A percentile compares a stretch with the other conserved stretches of the same genome.
Evolutionary conservation across 495 filamentous ascomycete genomes (phyloP).

Genomic region (Aspergillus nidulans): DNA sequence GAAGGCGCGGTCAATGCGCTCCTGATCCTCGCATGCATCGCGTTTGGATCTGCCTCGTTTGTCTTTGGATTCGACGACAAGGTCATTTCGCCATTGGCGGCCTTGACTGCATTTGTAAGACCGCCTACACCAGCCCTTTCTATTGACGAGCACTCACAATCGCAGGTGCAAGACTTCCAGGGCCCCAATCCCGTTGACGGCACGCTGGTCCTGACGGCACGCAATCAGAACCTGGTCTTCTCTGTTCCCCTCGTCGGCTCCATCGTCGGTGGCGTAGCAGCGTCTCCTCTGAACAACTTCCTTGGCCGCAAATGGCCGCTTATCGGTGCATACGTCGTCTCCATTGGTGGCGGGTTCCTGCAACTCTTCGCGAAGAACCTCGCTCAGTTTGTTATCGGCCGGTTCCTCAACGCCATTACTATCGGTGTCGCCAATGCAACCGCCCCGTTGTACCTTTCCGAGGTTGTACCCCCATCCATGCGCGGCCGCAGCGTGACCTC

Average conservation of each 20-base stretch:
- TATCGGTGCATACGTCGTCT: constrained; percentile 29
- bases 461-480: constrained; percentile 35
- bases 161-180: constrained; percentile 32
- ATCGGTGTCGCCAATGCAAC: constrained; percentile 35
- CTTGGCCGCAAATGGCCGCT: constrained; percentile 36
- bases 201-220: constrained; percentile 27
- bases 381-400: constrained; percentile 31
- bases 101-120: constrained; percentile 33
- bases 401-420: constrained; percentile 29
- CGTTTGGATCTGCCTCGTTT: constrained; percentile 35
- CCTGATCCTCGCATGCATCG: constrained; percentile 29
- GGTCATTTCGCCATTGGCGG: constrained; percentile 37
- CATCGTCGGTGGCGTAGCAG: constrained; percentile 29
- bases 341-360: constrained; percentile 32
- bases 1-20: constrained; percentile 23
- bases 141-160: neutral
- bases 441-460: constrained; percentile 35
- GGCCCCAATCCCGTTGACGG: constrained; percentile 26
- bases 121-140: neutral
- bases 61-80: constrained; percentile 40
- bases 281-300: constrained; percentile 31
- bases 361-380: constrained; percentile 35
- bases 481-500: constrained; percentile 34
- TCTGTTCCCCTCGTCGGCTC: constrained; percentile 34
- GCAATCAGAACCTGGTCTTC: constrained; percentile 35